Evolutionary conservation across 352 stramenopile species (phyloP).

Genomic region (Pythium periplocum): DNA sequence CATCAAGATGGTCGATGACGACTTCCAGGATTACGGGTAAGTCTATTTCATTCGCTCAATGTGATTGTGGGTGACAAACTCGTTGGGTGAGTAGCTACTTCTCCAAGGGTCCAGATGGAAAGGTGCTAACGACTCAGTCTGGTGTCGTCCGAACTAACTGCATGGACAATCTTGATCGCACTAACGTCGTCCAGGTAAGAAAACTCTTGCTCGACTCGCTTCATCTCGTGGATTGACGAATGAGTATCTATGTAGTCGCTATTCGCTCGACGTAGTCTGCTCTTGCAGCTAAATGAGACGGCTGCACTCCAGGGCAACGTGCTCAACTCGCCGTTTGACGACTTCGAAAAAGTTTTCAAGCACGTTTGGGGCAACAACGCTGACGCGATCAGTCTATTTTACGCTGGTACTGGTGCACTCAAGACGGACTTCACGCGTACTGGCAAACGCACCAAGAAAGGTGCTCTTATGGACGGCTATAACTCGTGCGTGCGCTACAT

Average conservation of each 20-base stretch:
- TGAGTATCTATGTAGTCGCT: constrained; percentile 63
- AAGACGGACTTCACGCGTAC: constrained; percentile 96
- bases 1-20: constrained; percentile 63
- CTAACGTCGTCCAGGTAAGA: constrained; percentile 88
- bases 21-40: constrained; percentile 61
- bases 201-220: too few relatives aligned
- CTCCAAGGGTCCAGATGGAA: constrained; percentile 20
- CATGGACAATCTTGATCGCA: constrained; percentile 98
- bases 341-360: constrained; percentile 79
- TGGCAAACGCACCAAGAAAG: constrained; percentile 88
- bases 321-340: constrained; percentile 47
- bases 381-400: constrained; percentile 91
- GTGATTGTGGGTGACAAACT: too few relatives aligned
- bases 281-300: constrained; percentile 54
- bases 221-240: constrained; percentile 27
- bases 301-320: constrained; percentile 24
- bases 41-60: constrained; percentile 41
- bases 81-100: too few relatives aligned
- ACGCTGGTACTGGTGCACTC: constrained; percentile 91
- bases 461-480: constrained; percentile 91
- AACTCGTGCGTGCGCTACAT: constrained; percentile 95
- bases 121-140: constrained; percentile 69
- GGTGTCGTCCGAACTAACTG: constrained; percentile 97
- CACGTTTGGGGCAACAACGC: constrained; percentile 94
- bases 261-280: constrained; percentile 83